Base-by-base conservation (phyloP, 176 grass and related monocot genomes). In the Ampelocalamus luodianensis region DNA sequence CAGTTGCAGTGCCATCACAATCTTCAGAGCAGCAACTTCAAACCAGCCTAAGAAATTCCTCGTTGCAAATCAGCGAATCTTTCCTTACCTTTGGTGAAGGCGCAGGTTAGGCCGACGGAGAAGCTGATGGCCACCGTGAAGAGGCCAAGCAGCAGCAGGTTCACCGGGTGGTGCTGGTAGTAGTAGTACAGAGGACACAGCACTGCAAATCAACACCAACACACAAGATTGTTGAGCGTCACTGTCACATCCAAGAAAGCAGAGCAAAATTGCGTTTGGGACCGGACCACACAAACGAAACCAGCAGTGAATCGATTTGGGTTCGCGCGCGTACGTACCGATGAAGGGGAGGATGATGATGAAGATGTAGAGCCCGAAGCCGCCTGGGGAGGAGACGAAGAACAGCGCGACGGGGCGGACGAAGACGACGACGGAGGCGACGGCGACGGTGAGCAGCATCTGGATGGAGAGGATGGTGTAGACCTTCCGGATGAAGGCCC, bases 51-150 rank as follows among this genome's bases (percentile, higher is more conserved):
- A 44, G 42, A 44, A 10, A 44, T 44, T 44, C 42, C 42, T 10
- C 42, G 9, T 10, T 10, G 42, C 42, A 44, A 44, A 44, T 44
- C 42, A 44, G 42, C 42, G 10, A 44, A 71, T 32, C 13, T 10
- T 37, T 11, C 3, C 60, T 77, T 84, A 92, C 90, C 92, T 14
- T 90, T 92, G 12, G 88, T 93, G 91, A 95, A 98, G 36, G 96
- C 96, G 65, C 96, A 95, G 61, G 80, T 93, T 64, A 98, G 77
- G 0, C 96, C 96, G 36, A 98, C 93, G 0, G 91, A 89, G 82
- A 98, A 95, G 89, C 93, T 98, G 85, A 98, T 92, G 65, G 96
- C 87, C 14, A 92, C 58, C 16, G 96, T 98, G 82, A 98, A 93
- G 13, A 95, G 7, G 1, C 88, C 89, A 5, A 98, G 96, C 0